Percentiles rank a stretch among this genome's conserved stretches.
phyloP scores from a whole-genome alignment of 495 filamentous ascomycete species.

The Bacidia gigantensis region DNA sequence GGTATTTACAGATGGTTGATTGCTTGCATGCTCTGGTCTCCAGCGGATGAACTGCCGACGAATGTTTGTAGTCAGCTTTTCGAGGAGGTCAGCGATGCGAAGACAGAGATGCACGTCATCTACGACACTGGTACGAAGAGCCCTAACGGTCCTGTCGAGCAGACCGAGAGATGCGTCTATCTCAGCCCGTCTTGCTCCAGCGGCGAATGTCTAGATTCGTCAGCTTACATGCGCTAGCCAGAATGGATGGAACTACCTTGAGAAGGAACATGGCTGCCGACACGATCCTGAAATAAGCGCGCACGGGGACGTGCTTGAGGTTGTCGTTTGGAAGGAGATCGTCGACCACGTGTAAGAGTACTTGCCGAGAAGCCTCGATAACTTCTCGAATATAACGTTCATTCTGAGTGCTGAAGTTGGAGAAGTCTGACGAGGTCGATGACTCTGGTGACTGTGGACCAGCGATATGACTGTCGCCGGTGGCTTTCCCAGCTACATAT shows the following conservation, averaged over 20 bases:
- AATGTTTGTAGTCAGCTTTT: slow-evolving; percentile 61
- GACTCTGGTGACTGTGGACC: slow-evolving; percentile 28
- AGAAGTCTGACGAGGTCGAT: slow-evolving; percentile 37
- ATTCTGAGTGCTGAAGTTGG: slow-evolving; percentile 41
- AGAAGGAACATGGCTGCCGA: slow-evolving; percentile 91
- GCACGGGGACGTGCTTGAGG: slow-evolving; percentile 80
- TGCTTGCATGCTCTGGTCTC: slow-evolving; percentile 16
- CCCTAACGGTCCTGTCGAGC: slow-evolving; percentile 66
- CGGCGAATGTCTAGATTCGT: slow-evolving; percentile 61
- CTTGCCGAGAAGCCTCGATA: slow-evolving; percentile 70
- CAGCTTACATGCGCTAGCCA: slow-evolving; percentile 3
- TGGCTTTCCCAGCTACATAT: slow-evolving; percentile 54
- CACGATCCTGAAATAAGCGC: slow-evolving; percentile 89
- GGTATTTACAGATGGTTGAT: background rate
- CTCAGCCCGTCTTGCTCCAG: slow-evolving; percentile 81
- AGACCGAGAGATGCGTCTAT: slow-evolving; percentile 68
- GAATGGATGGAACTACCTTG: slow-evolving; percentile 32
- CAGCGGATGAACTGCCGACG: slow-evolving; percentile 58
- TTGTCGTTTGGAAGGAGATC: slow-evolving; percentile 68
- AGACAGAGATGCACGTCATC: slow-evolving; percentile 95
- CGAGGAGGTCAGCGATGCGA: slow-evolving; percentile 82
- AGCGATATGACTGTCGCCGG: slow-evolving; percentile 29
- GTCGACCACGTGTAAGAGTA: slow-evolving; percentile 71
- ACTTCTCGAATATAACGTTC: slow-evolving; percentile 78
- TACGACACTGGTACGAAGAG: slow-evolving; percentile 71